Percentiles rank a stretch among this genome's conserved stretches.
Evolutionary conservation across 345 rosid species (phyloP).

Genomic region (Linum trigynum): DNA sequence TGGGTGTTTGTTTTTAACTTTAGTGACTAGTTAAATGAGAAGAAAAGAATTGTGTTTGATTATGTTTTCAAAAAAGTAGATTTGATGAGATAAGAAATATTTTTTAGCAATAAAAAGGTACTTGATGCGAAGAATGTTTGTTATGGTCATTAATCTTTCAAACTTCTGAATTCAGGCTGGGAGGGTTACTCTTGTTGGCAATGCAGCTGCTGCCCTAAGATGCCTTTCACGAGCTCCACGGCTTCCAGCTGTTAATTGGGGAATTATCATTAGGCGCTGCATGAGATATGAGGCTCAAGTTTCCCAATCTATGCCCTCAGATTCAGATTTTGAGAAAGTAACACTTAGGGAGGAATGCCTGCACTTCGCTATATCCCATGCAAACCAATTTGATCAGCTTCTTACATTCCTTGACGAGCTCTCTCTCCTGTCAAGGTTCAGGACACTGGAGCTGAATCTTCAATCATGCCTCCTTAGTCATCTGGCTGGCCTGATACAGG

Average conservation of each 20-base stretch:
- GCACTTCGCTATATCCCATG: conserved; percentile 57
- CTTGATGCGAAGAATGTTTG: too few species aligned
- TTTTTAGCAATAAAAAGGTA: too few species aligned
- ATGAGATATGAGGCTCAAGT: conserved; percentile 65
- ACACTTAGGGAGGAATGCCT: conserved; percentile 63
- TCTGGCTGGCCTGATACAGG: conserved; percentile 48
- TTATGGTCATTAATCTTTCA: too few species aligned
- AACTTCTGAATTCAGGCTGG: conserved; percentile 30
- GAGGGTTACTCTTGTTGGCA: conserved; percentile 20
- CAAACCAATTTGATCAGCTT: conserved; percentile 54
- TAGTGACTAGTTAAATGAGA: too few species aligned
- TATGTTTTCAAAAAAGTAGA: too few species aligned
- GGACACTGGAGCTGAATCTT: conserved; percentile 51
- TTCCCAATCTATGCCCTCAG: conserved; percentile 23
- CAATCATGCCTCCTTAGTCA: conserved; percentile 55
- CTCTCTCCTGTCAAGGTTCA: conserved; percentile 67
- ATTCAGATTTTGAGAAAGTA: conserved; percentile 29
- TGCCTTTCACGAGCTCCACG: conserved; percentile 78
- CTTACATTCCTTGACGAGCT: conserved; percentile 66
- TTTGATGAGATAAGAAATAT: too few species aligned
- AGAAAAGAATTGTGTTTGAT: too few species aligned
- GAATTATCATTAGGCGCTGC: conserved; percentile 62
- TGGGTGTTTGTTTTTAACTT: too few species aligned
- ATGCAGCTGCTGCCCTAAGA: conserved; percentile 46
- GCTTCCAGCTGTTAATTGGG: conserved; percentile 78